Percentiles rank a stretch among this genome's conserved stretches.
Conservation (phyloP, 2,329 filamentous ascomycete genomes). For the Xylaria sp. region DNA sequence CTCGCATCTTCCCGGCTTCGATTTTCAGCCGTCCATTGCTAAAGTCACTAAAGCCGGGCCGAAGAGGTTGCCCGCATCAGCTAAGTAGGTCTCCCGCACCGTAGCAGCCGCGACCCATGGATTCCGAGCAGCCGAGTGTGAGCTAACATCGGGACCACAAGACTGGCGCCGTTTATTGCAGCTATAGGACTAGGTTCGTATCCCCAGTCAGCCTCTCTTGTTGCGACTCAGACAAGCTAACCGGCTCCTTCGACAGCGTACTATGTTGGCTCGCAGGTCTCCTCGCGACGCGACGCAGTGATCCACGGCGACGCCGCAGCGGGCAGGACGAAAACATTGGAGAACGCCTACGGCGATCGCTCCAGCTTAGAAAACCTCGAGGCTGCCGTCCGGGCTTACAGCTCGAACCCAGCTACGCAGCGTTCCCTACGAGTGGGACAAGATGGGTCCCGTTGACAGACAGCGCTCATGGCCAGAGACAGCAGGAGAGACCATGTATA, state of each 20-base stretch:
- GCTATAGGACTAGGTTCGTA: conserved; percentile 2
- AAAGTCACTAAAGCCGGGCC: neutral
- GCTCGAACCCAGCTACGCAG: neutral
- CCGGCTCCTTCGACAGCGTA: neutral
- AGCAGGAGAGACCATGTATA: no score
- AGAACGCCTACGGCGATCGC: conserved; percentile 9
- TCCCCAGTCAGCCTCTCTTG: neutral
- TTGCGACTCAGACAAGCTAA: neutral
- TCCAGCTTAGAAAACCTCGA: conserved; percentile 9
- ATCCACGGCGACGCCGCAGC: neutral
- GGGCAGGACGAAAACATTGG: neutral
- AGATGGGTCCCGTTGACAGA: no score
- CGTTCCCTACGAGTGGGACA: no score
- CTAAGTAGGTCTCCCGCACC: conserved; percentile 1
- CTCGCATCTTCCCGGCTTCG: conserved; percentile 6
- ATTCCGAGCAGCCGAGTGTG: neutral
- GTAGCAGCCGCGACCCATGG: neutral
- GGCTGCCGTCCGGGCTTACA: conserved; percentile 5
- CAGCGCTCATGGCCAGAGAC: no score
- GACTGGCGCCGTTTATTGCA: conserved; percentile 3
- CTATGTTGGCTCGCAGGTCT: conserved; percentile 2
- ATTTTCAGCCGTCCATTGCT: conserved; percentile 6
- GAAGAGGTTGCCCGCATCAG: neutral
- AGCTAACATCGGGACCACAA: neutral
- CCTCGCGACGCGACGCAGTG: neutral